Evolutionary conservation across 164 flowering plant genomes (phyloP), one percentile per base, ranked within the genome.

Genomic region (Malania oleifera): DNA sequence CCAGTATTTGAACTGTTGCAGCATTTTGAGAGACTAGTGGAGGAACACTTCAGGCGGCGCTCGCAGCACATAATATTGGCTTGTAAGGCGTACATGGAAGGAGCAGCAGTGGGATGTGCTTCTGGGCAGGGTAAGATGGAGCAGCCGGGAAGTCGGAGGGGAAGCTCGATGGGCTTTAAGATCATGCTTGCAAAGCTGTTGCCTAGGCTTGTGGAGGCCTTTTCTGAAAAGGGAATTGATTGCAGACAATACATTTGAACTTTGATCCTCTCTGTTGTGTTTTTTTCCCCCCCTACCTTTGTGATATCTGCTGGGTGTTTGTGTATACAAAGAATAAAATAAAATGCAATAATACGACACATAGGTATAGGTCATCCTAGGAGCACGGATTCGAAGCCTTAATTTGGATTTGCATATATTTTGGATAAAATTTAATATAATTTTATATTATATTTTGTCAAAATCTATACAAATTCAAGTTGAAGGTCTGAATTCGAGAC

Each of bases 11-110:
- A 48, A 53, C 1, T 60, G 34, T 28, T 77, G 75, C 87, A 93
- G 99, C 80, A 85, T 75, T 93, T 90, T 54, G 97, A 86, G 73
- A 84, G 60, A 17, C 75, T 87, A 13, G 83, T 93, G 49, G 68
- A 76, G 52, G 92, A 84, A 62, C 97, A 93, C 70, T 86, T 93
- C 68, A 65, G 66, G 2, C 52, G 14, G 15, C 78, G 75, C 12
- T 49, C 82, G 25, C 65, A 70, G 1, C 25, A 71, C 7, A 76
- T 89, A 64, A 73, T 93, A 26, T 28, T 34, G 20, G 82, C 99
- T 45, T 90, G 97, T 64, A 80, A 80, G 66, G 80, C 83, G 17
- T 93, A 93, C 52, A 77, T 87, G 86, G 76, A 77, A 31, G 97
- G 95, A 11, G 83, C 83, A 60, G 72, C 78, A 8, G 76, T 82